A percentile compares a stretch with the other conserved stretches of the same genome.
Evolutionary conservation across 495 filamentous ascomycete species (phyloP).

Genomic region (Penicillium psychrofluorescens): DNA sequence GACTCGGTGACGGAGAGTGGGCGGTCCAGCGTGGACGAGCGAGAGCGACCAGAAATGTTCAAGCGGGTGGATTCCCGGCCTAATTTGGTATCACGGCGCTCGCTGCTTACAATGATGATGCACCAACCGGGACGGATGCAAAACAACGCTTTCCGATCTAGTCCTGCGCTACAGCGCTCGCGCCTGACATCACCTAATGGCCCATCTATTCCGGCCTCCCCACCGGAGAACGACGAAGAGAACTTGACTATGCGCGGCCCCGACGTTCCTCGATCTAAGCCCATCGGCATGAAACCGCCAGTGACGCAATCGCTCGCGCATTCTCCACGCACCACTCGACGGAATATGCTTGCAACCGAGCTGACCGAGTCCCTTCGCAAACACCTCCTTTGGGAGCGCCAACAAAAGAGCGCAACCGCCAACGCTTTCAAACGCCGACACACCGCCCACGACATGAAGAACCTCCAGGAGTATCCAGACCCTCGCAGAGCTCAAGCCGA

Average conservation of each 20-base stretch:
- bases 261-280: constrained; percentile 72
- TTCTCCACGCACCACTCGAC: constrained; percentile 85
- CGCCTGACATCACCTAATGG: constrained; percentile 66
- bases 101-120: constrained; percentile 84
- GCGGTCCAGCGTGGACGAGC: constrained; percentile 72
- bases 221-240: constrained; percentile 59
- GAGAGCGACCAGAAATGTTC: constrained; percentile 52
- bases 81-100: constrained; percentile 77
- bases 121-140: constrained; percentile 53
- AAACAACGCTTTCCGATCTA: constrained; percentile 59
- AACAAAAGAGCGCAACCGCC: constrained; percentile 83
- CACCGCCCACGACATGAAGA: constrained; percentile 82
- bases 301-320: constrained; percentile 56
- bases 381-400: constrained; percentile 78
- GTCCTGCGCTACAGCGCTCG: constrained; percentile 72
- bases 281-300: constrained; percentile 64
- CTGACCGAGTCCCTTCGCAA: constrained; percentile 73
- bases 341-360: constrained; percentile 96
- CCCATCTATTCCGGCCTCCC: constrained; percentile 66
- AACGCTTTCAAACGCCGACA: constrained; percentile 87
- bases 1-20: constrained; percentile 86
- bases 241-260: constrained; percentile 65
- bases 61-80: constrained; percentile 83
- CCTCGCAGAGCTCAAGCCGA: constrained; percentile 23
- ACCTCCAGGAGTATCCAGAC: constrained; percentile 67